Evolutionary conservation across 2,329 filamentous ascomycete genomes (phyloP).

Genomic region (Paraphoma sp.): DNA sequence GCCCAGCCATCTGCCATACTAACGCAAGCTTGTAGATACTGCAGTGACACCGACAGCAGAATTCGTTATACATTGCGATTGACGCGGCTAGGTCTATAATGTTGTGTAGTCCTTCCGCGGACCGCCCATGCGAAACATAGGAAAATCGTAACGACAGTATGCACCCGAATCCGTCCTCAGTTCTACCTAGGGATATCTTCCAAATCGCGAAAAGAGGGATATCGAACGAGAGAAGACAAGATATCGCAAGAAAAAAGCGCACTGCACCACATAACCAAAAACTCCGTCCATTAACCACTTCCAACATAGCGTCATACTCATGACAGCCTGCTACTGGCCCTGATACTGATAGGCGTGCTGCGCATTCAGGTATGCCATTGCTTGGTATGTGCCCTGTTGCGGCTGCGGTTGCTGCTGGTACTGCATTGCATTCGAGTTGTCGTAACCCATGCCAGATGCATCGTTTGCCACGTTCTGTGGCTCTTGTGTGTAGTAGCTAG

Average conservation of each 20-base stretch:
- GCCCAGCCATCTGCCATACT: neutral
- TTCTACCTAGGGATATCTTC: constrained; percentile 8
- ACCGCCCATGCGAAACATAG: constrained; percentile 2
- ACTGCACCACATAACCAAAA: neutral
- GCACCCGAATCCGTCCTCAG: neutral
- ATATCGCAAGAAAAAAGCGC: neutral
- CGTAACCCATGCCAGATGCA: constrained; percentile 32
- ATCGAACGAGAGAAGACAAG: constrained; percentile 17
- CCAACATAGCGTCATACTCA: neutral
- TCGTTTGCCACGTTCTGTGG: constrained; percentile 33
- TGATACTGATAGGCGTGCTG: constrained; percentile 44
- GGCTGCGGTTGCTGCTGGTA: constrained; percentile 38
- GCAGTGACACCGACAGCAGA: neutral
- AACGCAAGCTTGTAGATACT: neutral
- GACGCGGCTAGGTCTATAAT: constrained; percentile 8
- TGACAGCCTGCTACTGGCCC: constrained; percentile 20
- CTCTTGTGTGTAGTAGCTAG: constrained; percentile 43
- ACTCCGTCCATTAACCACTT: neutral
- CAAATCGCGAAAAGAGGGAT: constrained; percentile 19
- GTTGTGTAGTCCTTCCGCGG: neutral
- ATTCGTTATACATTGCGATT: constrained; percentile 1
- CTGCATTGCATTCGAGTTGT: constrained; percentile 34
- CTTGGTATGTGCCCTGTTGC: constrained; percentile 33
- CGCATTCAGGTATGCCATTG: constrained; percentile 40
- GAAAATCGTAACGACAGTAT: constrained; percentile 5